Evolutionary conservation across 345 rosid genomes (phyloP).

Genomic region (Brassica rapa): DNA sequence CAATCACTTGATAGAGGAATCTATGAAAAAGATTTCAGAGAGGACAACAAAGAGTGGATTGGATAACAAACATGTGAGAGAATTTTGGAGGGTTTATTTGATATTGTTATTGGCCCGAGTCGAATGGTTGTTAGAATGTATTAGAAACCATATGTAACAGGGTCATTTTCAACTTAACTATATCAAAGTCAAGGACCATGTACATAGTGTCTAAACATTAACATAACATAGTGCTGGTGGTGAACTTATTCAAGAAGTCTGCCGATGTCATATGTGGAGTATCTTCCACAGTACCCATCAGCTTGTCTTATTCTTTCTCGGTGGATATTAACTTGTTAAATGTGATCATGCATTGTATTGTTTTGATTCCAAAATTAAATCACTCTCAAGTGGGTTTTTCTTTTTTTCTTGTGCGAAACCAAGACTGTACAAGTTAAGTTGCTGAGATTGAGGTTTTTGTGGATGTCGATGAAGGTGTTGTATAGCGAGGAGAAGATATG

Average conservation of each 20-base stretch:
- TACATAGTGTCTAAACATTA: not conserved
- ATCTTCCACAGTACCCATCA: not conserved
- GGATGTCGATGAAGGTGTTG: conserved; percentile 32
- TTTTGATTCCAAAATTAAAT: not conserved
- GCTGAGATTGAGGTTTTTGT: not conserved
- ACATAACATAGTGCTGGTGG: not conserved
- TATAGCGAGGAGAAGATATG: conserved; percentile 54
- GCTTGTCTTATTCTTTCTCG: not conserved
- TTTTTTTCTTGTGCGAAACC: not conserved
- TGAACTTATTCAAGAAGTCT: not conserved
- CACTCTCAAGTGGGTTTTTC: not conserved
- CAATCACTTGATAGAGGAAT: too few relatives aligned
- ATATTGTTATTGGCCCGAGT: not conserved
- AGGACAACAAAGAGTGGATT: too few relatives aligned
- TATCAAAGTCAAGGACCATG: not conserved
- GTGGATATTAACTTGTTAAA: not conserved
- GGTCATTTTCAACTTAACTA: not conserved
- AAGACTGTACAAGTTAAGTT: not conserved
- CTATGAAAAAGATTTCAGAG: too few relatives aligned
- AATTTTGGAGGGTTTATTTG: not conserved
- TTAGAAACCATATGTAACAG: not conserved
- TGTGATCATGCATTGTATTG: conserved; percentile 1
- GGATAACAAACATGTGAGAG: too few relatives aligned
- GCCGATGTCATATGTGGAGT: not conserved
- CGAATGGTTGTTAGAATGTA: not conserved